These are phyloP conservation scores for Sphagnum contortum DNA, from an alignment of 225 moss, liverwort and hornwort species.

Conservation along the genomic window DNA sequence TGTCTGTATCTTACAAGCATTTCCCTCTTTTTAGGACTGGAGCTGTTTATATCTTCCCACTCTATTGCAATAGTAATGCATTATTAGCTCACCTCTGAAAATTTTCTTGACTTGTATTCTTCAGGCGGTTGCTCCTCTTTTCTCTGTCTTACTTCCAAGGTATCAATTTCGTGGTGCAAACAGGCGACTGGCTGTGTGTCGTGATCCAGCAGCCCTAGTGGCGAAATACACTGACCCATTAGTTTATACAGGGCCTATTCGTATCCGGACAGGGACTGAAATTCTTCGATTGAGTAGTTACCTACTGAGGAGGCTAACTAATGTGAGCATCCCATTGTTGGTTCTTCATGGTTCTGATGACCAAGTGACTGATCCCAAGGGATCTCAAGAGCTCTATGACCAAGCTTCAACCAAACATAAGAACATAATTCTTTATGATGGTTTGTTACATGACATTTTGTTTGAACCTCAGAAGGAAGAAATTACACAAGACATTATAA, in stretches of 20 bases:
- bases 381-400: conserved; percentile 71
- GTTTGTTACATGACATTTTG: conserved; percentile 74
- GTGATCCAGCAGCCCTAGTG: conserved; percentile 67
- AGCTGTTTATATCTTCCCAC: too few species aligned
- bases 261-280: conserved; percentile 53
- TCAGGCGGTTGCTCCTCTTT: conserved; percentile 76
- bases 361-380: conserved; percentile 67
- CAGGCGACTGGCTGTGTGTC: conserved; percentile 51
- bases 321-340: conserved; percentile 50
- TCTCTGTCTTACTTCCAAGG: conserved; percentile 71
- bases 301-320: conserved; percentile 61
- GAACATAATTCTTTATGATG: conserved; percentile 69
- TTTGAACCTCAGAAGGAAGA: conserved; percentile 80
- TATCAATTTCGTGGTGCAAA: conserved; percentile 75
- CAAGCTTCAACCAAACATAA: conserved; percentile 60
- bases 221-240: conserved; percentile 69
- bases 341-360: conserved; percentile 85
- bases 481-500: conserved; percentile 55
- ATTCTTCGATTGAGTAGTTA: conserved; percentile 65
- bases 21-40: too few species aligned
- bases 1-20: too few species aligned
- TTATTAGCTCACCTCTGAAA: not conserved
- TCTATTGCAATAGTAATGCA: too few species aligned
- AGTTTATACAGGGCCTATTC: conserved; percentile 52
- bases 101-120: conserved; percentile 1